Evolutionary conservation across 2,329 filamentous ascomycete species (phyloP), one percentile per base, ranked within the genome.

Genomic region (Coniochaeta sp.): DNA sequence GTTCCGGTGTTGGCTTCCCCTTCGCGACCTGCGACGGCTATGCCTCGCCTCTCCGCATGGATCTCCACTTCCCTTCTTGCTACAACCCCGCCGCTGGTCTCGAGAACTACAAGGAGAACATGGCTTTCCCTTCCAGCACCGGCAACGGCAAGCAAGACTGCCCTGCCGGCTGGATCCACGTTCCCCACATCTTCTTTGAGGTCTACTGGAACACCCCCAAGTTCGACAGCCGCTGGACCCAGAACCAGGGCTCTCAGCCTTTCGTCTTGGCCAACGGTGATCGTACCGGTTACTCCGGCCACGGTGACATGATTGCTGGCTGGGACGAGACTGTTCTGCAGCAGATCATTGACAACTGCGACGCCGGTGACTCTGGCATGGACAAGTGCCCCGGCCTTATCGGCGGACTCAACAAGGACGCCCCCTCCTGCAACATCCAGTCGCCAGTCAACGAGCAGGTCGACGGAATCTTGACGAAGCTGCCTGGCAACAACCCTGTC

Each of bases 1-100:
- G 81, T 57, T 75, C 81, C 52, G 85, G 85, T 63, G 77, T 80
- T 19, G 85, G 84, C n/a, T 89, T 95, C 70, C 90, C 90, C 31
- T 80, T 87, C 69, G 79, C 82, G 70, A 82, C 87, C 68, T 92
- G 90, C 70, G 84, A 89, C 67, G 81, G 83, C 58, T 78, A 74
- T 60, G 79, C 78, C 64, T 86, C 85, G 58, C 85, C 85, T 62
- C 79, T 86, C 52, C 84, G 87, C 43, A 80, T 82, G 60, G 87
- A 90, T 65, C 75, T 90, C 44, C 87, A 89, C 77, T 89, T 90
- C 75, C 88, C 88, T 6, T 87, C 85, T 6, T 90, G 88, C 79
- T 90, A 89, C 81, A 82, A 90, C 72, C 88, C 87, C 33, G 71
- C 80, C 47, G 77, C 81, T 55, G 85, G 82, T 60, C 76, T 87